phyloP scores from a whole-genome alignment of 1,284 basidiomycete genomes.

The Ustilago hordei region DNA sequence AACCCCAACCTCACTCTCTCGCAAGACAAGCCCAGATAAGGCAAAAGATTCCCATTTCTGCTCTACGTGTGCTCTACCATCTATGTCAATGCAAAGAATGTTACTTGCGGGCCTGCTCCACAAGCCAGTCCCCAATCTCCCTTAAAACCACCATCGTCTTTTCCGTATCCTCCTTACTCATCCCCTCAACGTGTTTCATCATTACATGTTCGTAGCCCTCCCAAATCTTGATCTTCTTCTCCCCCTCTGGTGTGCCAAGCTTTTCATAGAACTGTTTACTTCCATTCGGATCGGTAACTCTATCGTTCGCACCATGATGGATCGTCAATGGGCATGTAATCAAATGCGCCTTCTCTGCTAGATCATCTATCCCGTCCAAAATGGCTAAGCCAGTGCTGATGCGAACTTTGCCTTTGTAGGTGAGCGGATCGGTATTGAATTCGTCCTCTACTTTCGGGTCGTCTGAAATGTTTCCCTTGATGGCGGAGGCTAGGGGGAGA shows the following conservation, averaged over 20 bases:
- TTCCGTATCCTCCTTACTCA: conserved; percentile 51
- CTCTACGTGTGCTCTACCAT: not conserved
- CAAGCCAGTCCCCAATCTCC: conserved; percentile 55
- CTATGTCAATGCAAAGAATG: not conserved
- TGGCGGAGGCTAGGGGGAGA: conserved; percentile 71
- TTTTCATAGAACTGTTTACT: conserved; percentile 71
- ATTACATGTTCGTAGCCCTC: conserved; percentile 73
- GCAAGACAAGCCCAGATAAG: not conserved
- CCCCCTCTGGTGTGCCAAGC: conserved; percentile 64
- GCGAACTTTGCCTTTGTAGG: conserved; percentile 72
- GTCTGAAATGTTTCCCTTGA: conserved; percentile 73
- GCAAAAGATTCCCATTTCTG: conserved; percentile 1
- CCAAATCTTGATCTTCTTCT: conserved; percentile 72
- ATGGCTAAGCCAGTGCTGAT: conserved; percentile 72
- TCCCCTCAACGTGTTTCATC: conserved; percentile 69
- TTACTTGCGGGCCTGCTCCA: conserved; percentile 40
- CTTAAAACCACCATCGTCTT: conserved; percentile 55
- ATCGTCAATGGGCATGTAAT: conserved; percentile 71
- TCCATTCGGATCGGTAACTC: conserved; percentile 71
- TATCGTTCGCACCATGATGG: conserved; percentile 72
- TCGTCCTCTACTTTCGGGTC: conserved; percentile 71
- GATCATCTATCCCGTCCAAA: conserved; percentile 70
- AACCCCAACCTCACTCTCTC: not conserved
- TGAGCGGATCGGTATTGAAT: conserved; percentile 69
- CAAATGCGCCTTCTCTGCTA: conserved; percentile 66